phyloP scores from a whole-genome alignment of 768 basidiomycete genomes.

The Serendipita vermifera region DNA sequence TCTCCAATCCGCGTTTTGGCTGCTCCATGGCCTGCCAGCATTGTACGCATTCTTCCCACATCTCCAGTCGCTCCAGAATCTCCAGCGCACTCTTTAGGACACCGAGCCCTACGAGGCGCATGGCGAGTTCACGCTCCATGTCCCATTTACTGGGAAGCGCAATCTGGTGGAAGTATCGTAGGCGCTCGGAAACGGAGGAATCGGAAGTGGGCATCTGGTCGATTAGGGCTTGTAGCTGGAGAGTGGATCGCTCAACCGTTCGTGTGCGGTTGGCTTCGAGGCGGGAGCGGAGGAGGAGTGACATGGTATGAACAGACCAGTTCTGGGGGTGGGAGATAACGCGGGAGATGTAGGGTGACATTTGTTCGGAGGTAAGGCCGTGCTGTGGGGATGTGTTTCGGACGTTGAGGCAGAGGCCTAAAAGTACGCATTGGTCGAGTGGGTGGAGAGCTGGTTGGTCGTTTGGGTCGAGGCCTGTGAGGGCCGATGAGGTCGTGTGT shows the following conservation, averaged over 20 bases:
- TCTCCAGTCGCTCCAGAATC: slow-evolving; percentile 87
- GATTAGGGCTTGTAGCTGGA: slow-evolving; percentile 89
- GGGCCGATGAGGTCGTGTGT: slow-evolving; percentile 27
- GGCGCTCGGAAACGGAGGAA: slow-evolving; percentile 55
- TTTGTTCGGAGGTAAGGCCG: slow-evolving; percentile 84
- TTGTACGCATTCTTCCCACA: slow-evolving; percentile 95
- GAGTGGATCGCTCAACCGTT: slow-evolving; percentile 81
- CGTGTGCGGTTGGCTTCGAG: slow-evolving; percentile 79
- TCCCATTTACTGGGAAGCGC: slow-evolving; percentile 87
- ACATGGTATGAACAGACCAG: slow-evolving; percentile 96
- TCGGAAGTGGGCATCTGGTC: slow-evolving; percentile 93
- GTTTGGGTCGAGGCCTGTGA: slow-evolving; percentile 67
- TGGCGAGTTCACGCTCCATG: slow-evolving; percentile 80
- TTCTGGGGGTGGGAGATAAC: slow-evolving; percentile 82
- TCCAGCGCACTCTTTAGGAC: slow-evolving; percentile 82
- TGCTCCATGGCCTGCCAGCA: slow-evolving; percentile 77
- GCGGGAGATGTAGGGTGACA: slow-evolving; percentile 81
- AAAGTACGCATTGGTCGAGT: slow-evolving; percentile 84
- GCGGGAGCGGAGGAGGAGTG: slow-evolving; percentile 81
- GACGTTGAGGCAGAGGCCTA: slow-evolving; percentile 80
- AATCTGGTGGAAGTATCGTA: slow-evolving; percentile 68
- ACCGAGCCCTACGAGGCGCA: slow-evolving; percentile 70
- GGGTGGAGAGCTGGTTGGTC: slow-evolving; percentile 81
- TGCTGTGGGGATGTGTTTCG: slow-evolving; percentile 81
- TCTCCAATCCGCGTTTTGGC: slow-evolving; percentile 58